Conservation (phyloP, 129 eudicot species). For the Apium graveolens region DNA sequence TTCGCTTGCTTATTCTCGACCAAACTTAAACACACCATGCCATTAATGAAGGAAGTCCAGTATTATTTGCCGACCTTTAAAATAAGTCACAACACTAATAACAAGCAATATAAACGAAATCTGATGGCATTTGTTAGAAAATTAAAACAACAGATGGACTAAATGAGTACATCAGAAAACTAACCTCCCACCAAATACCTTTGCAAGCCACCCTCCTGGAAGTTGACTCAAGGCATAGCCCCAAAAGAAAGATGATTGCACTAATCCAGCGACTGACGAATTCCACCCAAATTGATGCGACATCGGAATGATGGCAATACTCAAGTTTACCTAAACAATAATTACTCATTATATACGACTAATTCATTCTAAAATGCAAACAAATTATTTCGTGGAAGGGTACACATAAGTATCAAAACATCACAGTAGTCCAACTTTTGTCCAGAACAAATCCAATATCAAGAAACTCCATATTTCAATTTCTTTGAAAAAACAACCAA, state of each 20-base stretch:
- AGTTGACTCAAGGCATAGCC: constrained; percentile 96
- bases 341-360: not conserved
- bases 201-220: constrained; percentile 98
- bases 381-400: not conserved
- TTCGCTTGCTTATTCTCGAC: not conserved
- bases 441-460: not conserved
- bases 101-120: not conserved
- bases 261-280: constrained; percentile 90
- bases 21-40: not conserved
- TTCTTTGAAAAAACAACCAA: not conserved
- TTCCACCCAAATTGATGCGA: constrained; percentile 95
- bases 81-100: not conserved
- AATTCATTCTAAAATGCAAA: not conserved
- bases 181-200: constrained; percentile 93
- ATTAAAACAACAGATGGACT: not conserved
- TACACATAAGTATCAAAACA: not conserved
- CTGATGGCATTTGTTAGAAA: not conserved
- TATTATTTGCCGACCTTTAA: not conserved
- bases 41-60: not conserved
- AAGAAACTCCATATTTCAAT: not conserved
- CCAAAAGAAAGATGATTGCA: constrained; percentile 98
- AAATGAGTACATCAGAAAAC: constrained; percentile 26
- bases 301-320: constrained; percentile 97
- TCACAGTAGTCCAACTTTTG: not conserved
- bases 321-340: constrained; percentile 71